phyloP scores from a whole-genome alignment of 2,329 filamentous ascomycete genomes.

The Volutella citrinella region DNA sequence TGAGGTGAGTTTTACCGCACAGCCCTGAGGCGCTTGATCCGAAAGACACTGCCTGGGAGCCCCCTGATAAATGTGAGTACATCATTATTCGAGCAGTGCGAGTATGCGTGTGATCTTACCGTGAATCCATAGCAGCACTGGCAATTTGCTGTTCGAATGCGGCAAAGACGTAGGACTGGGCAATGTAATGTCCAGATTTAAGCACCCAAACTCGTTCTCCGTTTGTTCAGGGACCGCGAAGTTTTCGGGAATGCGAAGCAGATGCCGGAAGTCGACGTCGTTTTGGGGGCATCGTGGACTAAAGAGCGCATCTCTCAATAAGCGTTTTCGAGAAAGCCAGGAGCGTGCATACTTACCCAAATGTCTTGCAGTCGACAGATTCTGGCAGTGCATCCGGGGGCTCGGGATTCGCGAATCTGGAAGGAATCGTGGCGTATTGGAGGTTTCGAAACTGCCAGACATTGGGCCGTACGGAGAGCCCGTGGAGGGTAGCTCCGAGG shows the following conservation, averaged over 20 bases:
- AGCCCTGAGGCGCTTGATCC: constrained; percentile 39
- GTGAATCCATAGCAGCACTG: constrained; percentile 44
- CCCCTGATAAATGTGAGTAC: constrained; percentile 22
- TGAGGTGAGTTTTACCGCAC: constrained; percentile 30
- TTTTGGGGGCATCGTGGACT: constrained; percentile 42
- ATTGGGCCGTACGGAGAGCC: too few relatives aligned
- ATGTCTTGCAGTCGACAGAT: too few relatives aligned
- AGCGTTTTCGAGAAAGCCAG: too few relatives aligned
- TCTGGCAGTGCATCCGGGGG: too few relatives aligned
- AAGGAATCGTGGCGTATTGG: too few relatives aligned
- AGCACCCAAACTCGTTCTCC: constrained; percentile 41
- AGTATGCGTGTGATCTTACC: constrained; percentile 19
- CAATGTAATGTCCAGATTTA: constrained; percentile 40
- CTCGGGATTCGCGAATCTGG: too few relatives aligned
- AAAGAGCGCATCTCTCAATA: too few relatives aligned
- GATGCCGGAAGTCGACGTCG: constrained; percentile 37
- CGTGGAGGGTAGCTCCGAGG: too few relatives aligned
- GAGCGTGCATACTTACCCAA: too few relatives aligned
- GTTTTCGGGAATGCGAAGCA: constrained; percentile 39
- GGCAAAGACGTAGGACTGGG: constrained; percentile 22
- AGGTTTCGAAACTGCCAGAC: too few relatives aligned
- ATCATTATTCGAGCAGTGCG: too few relatives aligned
- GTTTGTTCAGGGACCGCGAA: constrained; percentile 21
- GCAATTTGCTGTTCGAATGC: constrained; percentile 20
- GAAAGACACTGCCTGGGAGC: constrained; percentile 42